A percentile compares a stretch with the other conserved stretches of the same genome.
Conservation (phyloP, 1,284 basidiomycete species). For the Ceratobasidium sp. region DNA sequence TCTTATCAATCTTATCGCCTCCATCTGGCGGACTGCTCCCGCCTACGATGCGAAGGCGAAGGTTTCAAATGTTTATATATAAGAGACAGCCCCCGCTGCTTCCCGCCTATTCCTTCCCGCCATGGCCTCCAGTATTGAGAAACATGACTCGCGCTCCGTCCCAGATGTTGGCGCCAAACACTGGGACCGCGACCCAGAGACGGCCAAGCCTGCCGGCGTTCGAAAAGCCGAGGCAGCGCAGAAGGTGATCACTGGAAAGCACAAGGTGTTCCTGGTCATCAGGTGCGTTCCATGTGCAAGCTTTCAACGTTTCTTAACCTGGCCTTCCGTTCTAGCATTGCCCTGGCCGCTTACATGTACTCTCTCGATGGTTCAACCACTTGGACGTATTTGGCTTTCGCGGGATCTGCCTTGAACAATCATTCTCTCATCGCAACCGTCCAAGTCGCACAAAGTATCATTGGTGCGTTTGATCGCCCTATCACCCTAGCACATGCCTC, state of each 20-base stretch:
- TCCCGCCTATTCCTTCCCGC: background rate
- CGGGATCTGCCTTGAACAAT: constrained; percentile 67
- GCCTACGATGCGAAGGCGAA: background rate
- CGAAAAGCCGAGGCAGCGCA: constrained; percentile 34
- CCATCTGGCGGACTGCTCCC: constrained; percentile 4
- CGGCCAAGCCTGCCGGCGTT: constrained; percentile 24
- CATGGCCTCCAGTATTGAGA: constrained; percentile 27
- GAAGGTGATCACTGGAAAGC: constrained; percentile 37
- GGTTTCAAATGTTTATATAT: background rate
- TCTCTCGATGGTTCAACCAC: constrained; percentile 78
- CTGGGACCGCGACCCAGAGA: constrained; percentile 15
- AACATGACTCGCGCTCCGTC: constrained; percentile 8
- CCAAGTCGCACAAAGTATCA: constrained; percentile 65
- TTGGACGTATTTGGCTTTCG: constrained; percentile 71
- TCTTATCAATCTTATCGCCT: constrained; percentile 35
- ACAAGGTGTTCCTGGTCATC: constrained; percentile 22
- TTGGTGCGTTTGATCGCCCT: constrained; percentile 51
- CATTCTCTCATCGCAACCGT: constrained; percentile 76
- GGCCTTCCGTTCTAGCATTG: constrained; percentile 61
- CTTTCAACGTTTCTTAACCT: background rate
- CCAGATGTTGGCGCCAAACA: constrained; percentile 1
- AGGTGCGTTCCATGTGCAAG: background rate
- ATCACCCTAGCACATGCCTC: constrained; percentile 50
- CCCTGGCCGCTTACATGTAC: constrained; percentile 78
- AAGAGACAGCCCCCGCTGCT: background rate